Conservation (phyloP, 345 rosid species). For the Euphorbia pulcherrima region DNA sequence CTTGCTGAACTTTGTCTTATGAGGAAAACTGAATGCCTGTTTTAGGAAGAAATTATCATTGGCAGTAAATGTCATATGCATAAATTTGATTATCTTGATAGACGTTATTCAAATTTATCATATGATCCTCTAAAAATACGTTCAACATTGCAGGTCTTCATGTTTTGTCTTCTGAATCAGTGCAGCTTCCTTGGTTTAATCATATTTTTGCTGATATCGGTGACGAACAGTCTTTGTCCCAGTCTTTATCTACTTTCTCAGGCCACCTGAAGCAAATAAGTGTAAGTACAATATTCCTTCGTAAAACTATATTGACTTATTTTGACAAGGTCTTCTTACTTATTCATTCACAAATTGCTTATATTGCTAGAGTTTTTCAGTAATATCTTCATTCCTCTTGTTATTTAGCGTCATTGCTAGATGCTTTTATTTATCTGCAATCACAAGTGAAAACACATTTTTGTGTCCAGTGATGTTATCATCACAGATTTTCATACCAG, state of each 20-base stretch:
- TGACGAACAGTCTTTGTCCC: conserved; percentile 86
- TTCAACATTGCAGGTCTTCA: conserved; percentile 59
- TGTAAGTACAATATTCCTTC: conserved; percentile 46
- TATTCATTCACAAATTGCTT: not conserved
- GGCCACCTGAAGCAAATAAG: conserved; percentile 87
- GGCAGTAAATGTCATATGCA: not conserved
- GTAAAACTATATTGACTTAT: conserved; percentile 6
- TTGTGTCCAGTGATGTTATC: not conserved
- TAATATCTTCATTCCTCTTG: not conserved
- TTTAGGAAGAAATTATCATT: not conserved
- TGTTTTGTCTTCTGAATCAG: conserved; percentile 82
- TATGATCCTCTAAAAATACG: conserved; percentile 6
- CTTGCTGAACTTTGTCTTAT: not conserved
- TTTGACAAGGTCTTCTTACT: not conserved
- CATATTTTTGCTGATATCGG: conserved; percentile 90
- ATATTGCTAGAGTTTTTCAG: not conserved
- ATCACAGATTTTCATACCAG: not conserved
- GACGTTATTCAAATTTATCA: not conserved
- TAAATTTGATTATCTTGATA: not conserved
- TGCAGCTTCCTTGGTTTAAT: conserved; percentile 88
- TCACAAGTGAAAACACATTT: not conserved
- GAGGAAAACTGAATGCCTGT: not conserved
- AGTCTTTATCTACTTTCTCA: conserved; percentile 91
- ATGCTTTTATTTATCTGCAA: not conserved
- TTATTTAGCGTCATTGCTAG: not conserved